These are phyloP conservation scores for Pseudoscleropodium purum DNA, from an alignment of 225 moss, liverwort and hornwort species.

Conservation along the genomic window DNA sequence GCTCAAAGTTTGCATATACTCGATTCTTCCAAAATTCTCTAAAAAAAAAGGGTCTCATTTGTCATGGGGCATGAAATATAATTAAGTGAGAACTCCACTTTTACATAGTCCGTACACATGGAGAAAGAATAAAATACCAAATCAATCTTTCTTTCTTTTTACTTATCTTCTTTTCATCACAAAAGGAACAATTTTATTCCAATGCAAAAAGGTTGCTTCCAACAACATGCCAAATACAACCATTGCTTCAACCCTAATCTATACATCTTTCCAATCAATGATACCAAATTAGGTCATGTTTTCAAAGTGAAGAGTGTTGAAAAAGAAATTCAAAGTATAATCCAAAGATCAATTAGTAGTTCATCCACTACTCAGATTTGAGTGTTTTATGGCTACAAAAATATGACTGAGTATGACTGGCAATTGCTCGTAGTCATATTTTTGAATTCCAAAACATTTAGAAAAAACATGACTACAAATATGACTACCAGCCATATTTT, in stretches of 20 bases:
- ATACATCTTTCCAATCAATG: not conserved
- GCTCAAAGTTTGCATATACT: not conserved
- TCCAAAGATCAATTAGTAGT: not conserved
- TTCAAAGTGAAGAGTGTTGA: not conserved
- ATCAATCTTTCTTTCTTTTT: not conserved
- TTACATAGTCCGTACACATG: not conserved
- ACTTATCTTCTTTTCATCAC: not conserved
- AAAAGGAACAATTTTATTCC: not conserved
- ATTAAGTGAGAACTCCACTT: not conserved
- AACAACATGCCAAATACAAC: not conserved
- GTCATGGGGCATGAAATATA: not conserved
- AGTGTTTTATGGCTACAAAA: too few species aligned
- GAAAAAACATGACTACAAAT: too few species aligned
- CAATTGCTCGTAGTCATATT: too few species aligned
- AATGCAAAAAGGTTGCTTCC: not conserved
- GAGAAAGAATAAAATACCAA: not conserved
- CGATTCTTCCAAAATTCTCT: not conserved
- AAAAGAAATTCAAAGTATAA: not conserved
- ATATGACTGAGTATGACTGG: too few species aligned
- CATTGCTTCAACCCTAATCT: not conserved
- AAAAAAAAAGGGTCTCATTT: not conserved
- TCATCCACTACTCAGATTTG: too few species aligned
- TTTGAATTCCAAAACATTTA: too few species aligned
- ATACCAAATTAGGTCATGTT: not conserved
- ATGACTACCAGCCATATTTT: too few species aligned